Evolutionary conservation across 2,329 filamentous ascomycete species (phyloP).

Genomic region (Diaporthe vexans): DNA sequence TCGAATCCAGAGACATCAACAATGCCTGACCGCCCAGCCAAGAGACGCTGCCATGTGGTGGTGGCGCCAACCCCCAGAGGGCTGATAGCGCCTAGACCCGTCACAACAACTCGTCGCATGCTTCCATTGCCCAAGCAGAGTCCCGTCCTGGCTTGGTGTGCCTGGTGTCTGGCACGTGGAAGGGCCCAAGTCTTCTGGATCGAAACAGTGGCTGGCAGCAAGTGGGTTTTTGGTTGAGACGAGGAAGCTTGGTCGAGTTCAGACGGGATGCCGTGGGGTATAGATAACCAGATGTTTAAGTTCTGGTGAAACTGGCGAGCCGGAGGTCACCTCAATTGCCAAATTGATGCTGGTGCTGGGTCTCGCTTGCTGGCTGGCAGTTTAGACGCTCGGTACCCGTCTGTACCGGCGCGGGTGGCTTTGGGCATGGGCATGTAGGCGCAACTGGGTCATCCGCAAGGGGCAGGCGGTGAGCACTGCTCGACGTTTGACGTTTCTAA

Average conservation of each 20-base stretch:
- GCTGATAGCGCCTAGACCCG: slow-evolving; percentile 84
- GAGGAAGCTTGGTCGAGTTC: slow-evolving; percentile 26
- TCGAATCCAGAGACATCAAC: slow-evolving; percentile 76
- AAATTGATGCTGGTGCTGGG: slow-evolving; percentile 8
- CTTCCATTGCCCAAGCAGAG: slow-evolving; percentile 54
- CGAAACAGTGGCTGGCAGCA: slow-evolving; percentile 3
- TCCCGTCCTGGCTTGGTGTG: neutral
- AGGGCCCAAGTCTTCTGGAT: slow-evolving; percentile 11
- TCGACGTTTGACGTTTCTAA: slow-evolving; percentile 28
- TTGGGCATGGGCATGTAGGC: neutral
- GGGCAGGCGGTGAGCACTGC: slow-evolving; percentile 19
- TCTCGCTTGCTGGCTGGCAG: neutral
- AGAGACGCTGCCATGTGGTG: slow-evolving; percentile 83
- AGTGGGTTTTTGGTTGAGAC: slow-evolving; percentile 20
- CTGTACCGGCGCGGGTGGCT: slow-evolving; percentile 11
- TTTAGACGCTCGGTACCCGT: slow-evolving; percentile 24
- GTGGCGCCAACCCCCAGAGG: slow-evolving; percentile 86
- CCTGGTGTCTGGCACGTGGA: slow-evolving; percentile 8
- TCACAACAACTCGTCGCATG: slow-evolving; percentile 85
- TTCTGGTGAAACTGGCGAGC: slow-evolving; percentile 30
- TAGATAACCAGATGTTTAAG: slow-evolving; percentile 14
- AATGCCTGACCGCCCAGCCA: slow-evolving; percentile 86
- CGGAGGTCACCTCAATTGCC: neutral
- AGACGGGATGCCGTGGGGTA: slow-evolving; percentile 11
- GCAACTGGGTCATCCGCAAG: neutral